Conservation (phyloP, 2,329 filamentous ascomycete species). For the Monilinia fructicola region DNA sequence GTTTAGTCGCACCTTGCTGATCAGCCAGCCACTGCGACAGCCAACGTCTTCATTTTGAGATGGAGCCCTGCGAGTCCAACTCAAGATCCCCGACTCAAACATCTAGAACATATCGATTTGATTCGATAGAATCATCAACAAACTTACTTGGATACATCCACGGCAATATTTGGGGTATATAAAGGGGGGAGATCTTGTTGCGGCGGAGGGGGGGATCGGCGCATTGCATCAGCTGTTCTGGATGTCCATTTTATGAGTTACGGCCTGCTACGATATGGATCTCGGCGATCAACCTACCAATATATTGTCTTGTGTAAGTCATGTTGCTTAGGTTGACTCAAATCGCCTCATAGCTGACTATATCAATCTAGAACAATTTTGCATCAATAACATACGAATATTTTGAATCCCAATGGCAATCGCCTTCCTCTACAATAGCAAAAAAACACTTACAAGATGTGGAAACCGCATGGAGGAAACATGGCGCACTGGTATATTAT, state of each 20-base stretch:
- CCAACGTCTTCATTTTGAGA: constrained; percentile 33
- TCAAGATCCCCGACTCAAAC: constrained; percentile 31
- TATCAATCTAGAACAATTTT: constrained; percentile 37
- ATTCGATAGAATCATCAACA: constrained; percentile 7
- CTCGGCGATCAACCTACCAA: constrained; percentile 41
- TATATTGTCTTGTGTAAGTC: constrained; percentile 40
- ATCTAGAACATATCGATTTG: constrained; percentile 14
- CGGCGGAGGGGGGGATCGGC: constrained; percentile 19
- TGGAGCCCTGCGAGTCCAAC: constrained; percentile 38
- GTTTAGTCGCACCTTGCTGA: constrained; percentile 17
- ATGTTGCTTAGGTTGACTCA: neutral
- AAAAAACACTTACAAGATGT: constrained; percentile 36
- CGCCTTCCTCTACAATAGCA: constrained; percentile 25
- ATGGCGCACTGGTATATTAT: constrained; percentile 36
- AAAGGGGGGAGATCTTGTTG: constrained; percentile 14
- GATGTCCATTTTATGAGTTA: constrained; percentile 27
- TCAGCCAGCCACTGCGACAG: constrained; percentile 24
- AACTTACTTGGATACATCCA: constrained; percentile 11
- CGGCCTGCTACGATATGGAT: constrained; percentile 38
- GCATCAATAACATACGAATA: constrained; percentile 41
- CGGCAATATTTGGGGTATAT: constrained; percentile 16
- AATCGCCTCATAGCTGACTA: constrained; percentile 19
- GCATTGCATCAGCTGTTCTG: constrained; percentile 13
- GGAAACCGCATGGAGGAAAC: constrained; percentile 37
- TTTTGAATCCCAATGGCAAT: constrained; percentile 32